A percentile compares a stretch with the other conserved stretches of the same genome.
Conservation (phyloP, 202 grass and related monocot species). For the Elaeis oleifera region DNA sequence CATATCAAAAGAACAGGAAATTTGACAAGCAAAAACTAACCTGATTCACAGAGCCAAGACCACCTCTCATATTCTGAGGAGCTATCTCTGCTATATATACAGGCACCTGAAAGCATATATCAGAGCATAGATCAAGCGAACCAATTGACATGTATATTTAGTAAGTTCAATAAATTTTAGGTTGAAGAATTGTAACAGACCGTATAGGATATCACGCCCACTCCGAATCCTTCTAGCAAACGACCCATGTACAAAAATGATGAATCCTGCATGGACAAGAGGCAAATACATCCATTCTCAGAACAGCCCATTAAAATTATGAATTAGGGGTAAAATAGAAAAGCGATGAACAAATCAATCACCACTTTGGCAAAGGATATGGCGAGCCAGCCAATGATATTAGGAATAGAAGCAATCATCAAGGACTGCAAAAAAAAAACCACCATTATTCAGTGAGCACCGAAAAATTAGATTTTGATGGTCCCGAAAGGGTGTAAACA, state of each 20-base stretch:
- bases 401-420: conserved; percentile 87
- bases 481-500: too few relatives aligned
- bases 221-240: conserved; percentile 86
- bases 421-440: conserved; percentile 49
- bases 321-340: not conserved
- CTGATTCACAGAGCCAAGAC: conserved; percentile 88
- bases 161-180: conserved; percentile 5
- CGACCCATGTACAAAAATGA: conserved; percentile 94
- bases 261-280: conserved; percentile 45
- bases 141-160: conserved; percentile 1
- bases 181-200: conserved; percentile 26
- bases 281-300: not conserved
- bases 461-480: too few relatives aligned
- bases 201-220: conserved; percentile 85
- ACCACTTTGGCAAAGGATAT: conserved; percentile 94
- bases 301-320: not conserved
- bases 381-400: conserved; percentile 81
- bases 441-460: not conserved
- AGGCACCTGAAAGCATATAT: conserved; percentile 54
- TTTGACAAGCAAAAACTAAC: conserved; percentile 17
- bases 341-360: not conserved
- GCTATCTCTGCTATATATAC: conserved; percentile 96
- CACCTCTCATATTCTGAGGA: conserved; percentile 89
- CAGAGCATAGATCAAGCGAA: not conserved
- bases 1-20: not conserved